These are phyloP conservation scores for Curvularia lunata DNA, from an alignment of 2,329 filamentous ascomycete species.

Conservation along the genomic window DNA sequence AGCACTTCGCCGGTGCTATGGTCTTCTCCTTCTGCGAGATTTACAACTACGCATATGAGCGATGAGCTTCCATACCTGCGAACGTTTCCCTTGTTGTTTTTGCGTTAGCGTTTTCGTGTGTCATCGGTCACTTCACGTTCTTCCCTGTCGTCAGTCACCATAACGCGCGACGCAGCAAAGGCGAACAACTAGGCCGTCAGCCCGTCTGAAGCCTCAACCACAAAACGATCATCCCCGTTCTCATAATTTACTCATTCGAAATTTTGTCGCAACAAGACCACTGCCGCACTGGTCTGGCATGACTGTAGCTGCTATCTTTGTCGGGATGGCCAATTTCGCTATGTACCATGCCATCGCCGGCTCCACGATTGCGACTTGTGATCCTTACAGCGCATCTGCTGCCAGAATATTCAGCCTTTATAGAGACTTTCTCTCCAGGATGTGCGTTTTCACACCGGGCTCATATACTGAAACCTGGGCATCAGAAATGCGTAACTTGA, in stretches of 20 bases:
- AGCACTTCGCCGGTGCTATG: constrained; percentile 74
- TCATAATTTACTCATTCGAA: constrained; percentile 72
- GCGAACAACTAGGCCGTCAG: constrained; percentile 59
- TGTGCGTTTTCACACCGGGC: constrained; percentile 63
- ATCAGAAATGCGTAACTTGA: constrained; percentile 32
- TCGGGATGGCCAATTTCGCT: constrained; percentile 72
- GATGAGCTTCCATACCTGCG: constrained; percentile 67
- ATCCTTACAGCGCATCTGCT: constrained; percentile 71
- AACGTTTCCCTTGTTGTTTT: constrained; percentile 62
- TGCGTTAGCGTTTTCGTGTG: constrained; percentile 56
- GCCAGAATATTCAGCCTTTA: constrained; percentile 80
- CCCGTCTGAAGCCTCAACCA: constrained; percentile 69
- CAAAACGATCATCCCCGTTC: constrained; percentile 64
- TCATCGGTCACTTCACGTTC: constrained; percentile 66
- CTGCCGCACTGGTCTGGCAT: constrained; percentile 67
- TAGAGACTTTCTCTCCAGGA: constrained; percentile 73
- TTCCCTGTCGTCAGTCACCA: constrained; percentile 57
- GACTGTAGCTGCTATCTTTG: constrained; percentile 53
- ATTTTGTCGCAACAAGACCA: constrained; percentile 64
- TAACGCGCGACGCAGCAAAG: constrained; percentile 54
- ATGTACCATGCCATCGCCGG: constrained; percentile 80
- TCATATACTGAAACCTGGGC: constrained; percentile 45
- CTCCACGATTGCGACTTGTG: constrained; percentile 77
- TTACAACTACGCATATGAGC: constrained; percentile 68
- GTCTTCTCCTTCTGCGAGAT: constrained; percentile 80